Evolutionary conservation across 2,329 filamentous ascomycete species (phyloP), one percentile per base, ranked within the genome.

Genomic region (Xylariaceae sp.): DNA sequence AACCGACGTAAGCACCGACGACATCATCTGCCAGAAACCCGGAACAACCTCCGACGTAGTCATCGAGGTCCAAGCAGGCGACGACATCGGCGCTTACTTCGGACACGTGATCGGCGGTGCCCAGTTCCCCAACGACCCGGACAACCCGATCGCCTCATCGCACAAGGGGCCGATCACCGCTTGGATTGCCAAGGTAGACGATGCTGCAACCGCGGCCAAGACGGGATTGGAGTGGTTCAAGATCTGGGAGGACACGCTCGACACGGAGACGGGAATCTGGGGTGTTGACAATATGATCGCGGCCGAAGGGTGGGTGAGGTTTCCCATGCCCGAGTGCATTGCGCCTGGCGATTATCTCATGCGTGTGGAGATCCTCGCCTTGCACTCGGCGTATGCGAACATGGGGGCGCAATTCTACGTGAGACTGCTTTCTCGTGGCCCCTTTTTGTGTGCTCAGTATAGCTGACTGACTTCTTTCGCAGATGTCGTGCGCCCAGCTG

Each of bases 101-200:
- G 78, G 80, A 48, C 81, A 83, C 65, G 73, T 82, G 54, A 77
- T 83, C 57, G 81, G 81, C 56, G 81, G 81, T 52, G 73, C 77
- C 6, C 80, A 83, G 68, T 76, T 73, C 64, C 56, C 78, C 50
- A 74, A 74, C 63, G 80, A 81, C 72, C 70, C 72, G 1, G 80
- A 81, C 69, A 77, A 82, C 71, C 81, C 80, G 56, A 83, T 84
- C 64, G 81, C 81, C 37, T 71, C 75, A 57, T 79, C 77, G 10
- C 81, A 84, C 72, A 81, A 81, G 69, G 81, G 81, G 0, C 81
- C 82, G 1, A 73, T 83, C 47, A 77, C 80, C 52, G 76, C 78
- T 1, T 83, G 82, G 71, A 73, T 83, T 23, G 77, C 79, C 51
- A 80, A 81, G 69, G 81, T 84, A 2, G 73, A 77, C 66, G 77